These are phyloP conservation scores for Phialemoniopsis sp. DNA, from an alignment of 2,329 filamentous ascomycete genomes.

Conservation along the genomic window DNA sequence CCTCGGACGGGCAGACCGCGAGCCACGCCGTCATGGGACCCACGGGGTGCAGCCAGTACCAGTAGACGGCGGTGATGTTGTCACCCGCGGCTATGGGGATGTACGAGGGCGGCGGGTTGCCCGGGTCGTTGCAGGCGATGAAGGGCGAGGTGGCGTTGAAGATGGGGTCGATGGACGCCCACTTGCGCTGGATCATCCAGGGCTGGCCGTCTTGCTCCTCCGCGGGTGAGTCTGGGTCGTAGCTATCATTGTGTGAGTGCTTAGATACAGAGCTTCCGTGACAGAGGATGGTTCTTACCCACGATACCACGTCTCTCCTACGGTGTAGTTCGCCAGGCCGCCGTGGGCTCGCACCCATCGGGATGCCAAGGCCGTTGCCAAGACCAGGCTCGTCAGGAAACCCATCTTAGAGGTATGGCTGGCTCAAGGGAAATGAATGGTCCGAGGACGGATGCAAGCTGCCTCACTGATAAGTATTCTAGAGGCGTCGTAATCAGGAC, in stretches of 20 bases:
- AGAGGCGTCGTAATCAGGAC: too few relatives aligned
- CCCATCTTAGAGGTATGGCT: background rate
- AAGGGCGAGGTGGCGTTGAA: slow-evolving; percentile 23
- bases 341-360: slow-evolving; percentile 21
- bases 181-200: slow-evolving; percentile 32
- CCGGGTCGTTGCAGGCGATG: slow-evolving; percentile 31
- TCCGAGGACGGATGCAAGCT: too few relatives aligned
- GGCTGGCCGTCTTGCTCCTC: slow-evolving; percentile 25
- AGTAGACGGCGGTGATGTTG: slow-evolving; percentile 31
- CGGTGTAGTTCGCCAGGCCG: slow-evolving; percentile 33
- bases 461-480: too few relatives aligned
- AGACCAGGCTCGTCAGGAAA: background rate
- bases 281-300: slow-evolving; percentile 19
- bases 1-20: slow-evolving; percentile 20
- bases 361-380: slow-evolving; percentile 8
- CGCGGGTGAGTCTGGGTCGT: slow-evolving; percentile 23
- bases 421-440: too few relatives aligned
- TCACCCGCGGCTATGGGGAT: slow-evolving; percentile 30
- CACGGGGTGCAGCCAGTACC: slow-evolving; percentile 35
- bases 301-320: slow-evolving; percentile 33
- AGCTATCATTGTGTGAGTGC: slow-evolving; percentile 22
- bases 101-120: slow-evolving; percentile 24
- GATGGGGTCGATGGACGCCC: slow-evolving; percentile 32
- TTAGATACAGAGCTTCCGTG: background rate
- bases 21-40: slow-evolving; percentile 35